Base-by-base conservation (phyloP, 2,329 filamentous ascomycete genomes). In the Colletotrichum sp. region DNA sequence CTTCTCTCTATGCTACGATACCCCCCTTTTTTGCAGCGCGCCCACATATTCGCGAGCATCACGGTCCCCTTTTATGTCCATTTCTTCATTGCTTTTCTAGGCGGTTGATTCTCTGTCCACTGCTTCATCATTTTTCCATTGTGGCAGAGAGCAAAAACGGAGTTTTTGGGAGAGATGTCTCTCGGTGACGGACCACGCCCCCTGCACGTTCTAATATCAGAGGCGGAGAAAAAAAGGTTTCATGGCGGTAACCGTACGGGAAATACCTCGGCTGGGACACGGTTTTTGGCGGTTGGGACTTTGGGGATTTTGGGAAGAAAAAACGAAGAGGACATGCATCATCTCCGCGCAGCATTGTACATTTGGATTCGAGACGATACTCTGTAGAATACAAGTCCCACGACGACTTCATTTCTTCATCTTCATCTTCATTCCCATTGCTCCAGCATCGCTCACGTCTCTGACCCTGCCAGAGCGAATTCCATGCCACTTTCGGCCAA, bases 1-100 rank as follows among this genome's bases (percentile, higher is more conserved):
- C 64, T 69, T 76, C 67, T 63, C 63, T 70, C 24, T 74, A 71
- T 77, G 75, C 72, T 75, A 77, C 71, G 76, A 78, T 78, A 78
- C 76, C 76, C 75, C 72, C 72, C 76, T 52, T 55, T 66, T 71
- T 73, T 77, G 72, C 67, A 75, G 67, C 72, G 75, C 57, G 64
- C 18, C 44, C 30, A 52, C 10, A 34, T 39, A 30, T 34, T 65
- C 66, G 65, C 66, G 52, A 69, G 71, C 74, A 66, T 44, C 18
- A 60, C 67, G 55, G 65, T 62, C 48, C 60, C 67, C 15, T 48
- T 34, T 52, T 64, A 30, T 34, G 24, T 34, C 59, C 65, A 48
- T 68, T 60, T 65, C 48, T 30, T 26, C 22, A n/a, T 44, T 59
- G 18, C 32, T 55, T 64, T 28, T 44, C 24, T 24, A 52, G 44